Evolutionary conservation across 371 early-diverging fungal genomes (phyloP).

Genomic region (Mortierella sp.): DNA sequence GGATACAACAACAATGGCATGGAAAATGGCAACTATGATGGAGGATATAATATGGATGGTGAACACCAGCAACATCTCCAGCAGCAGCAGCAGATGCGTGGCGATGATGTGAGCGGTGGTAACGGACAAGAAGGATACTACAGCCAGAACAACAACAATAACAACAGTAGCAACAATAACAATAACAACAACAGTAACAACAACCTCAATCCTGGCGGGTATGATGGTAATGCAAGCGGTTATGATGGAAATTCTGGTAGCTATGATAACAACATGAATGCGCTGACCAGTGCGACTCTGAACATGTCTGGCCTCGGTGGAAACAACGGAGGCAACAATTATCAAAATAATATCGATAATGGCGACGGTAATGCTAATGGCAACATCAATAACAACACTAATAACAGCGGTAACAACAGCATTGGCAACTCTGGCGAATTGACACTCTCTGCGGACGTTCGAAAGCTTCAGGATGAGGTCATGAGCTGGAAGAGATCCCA

Average conservation of each 20-base stretch:
- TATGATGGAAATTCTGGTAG: constrained; percentile 15
- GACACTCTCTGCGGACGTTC: constrained; percentile 28
- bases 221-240: not conserved
- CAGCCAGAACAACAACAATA: constrained; percentile 9
- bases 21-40: constrained; percentile 31
- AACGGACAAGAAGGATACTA: constrained; percentile 34
- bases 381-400: constrained; percentile 7
- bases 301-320: constrained; percentile 27
- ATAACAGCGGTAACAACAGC: constrained; percentile 11
- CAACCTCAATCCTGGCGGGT: not conserved
- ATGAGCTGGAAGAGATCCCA: constrained; percentile 50
- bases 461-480: constrained; percentile 51
- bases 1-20: constrained; percentile 16
- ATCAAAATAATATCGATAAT: constrained; percentile 10
- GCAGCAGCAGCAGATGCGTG: constrained; percentile 9
- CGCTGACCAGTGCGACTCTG: constrained; percentile 24
- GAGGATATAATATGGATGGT: constrained; percentile 25
- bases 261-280: constrained; percentile 20
- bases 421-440: constrained; percentile 19
- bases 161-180: not conserved
- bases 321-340: constrained; percentile 9
- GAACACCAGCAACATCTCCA: not conserved
- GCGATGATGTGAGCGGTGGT: constrained; percentile 15
- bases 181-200: not conserved
- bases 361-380: constrained; percentile 9